These are phyloP conservation scores for Taphrina pruni DNA, from an alignment of 1,139 yeast species.

Conservation along the genomic window DNA sequence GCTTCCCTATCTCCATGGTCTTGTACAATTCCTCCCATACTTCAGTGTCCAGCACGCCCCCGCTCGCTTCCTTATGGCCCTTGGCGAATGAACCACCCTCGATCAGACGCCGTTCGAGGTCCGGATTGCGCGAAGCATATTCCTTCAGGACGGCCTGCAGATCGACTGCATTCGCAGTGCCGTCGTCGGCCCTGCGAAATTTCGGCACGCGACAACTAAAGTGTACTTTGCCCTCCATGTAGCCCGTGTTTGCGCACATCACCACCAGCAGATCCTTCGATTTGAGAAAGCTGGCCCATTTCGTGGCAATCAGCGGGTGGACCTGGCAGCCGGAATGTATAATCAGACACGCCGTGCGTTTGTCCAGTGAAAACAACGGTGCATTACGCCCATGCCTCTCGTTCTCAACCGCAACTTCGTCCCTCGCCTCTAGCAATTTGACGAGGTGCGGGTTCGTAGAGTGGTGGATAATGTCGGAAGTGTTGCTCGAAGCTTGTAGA, in stretches of 20 bases:
- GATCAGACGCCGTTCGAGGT: conserved; percentile 10
- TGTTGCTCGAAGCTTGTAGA: conserved; percentile 1
- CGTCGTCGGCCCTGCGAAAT: conserved; percentile 29
- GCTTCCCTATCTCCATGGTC: conserved; percentile 37
- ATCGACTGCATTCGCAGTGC: conserved; percentile 34
- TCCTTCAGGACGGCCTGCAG: conserved; percentile 29
- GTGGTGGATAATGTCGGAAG: conserved; percentile 17
- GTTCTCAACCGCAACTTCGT: conserved; percentile 28
- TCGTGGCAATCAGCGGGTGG: conserved; percentile 36
- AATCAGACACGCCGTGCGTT: conserved; percentile 28
- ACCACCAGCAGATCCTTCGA: conserved; percentile 31
- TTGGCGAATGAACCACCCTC: conserved; percentile 33
- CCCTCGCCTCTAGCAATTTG: conserved; percentile 25
- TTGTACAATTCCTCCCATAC: conserved; percentile 34
- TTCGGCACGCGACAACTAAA: conserved; percentile 36
- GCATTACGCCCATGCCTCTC: conserved; percentile 31
- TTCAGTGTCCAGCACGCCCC: conserved; percentile 25
- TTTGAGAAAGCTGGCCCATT: conserved; percentile 33
- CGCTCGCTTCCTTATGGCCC: conserved; percentile 39
- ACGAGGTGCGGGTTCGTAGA: conserved; percentile 28
- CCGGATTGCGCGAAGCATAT: conserved; percentile 35
- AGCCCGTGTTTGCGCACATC: conserved; percentile 39
- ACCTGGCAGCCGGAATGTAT: conserved; percentile 37
- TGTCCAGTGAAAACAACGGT: conserved; percentile 34
- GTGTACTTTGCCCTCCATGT: conserved; percentile 36